A percentile compares a stretch with the other conserved stretches of the same genome.
Conservation (phyloP, 805 yeast genomes). For the Candida odintsovae region DNA sequence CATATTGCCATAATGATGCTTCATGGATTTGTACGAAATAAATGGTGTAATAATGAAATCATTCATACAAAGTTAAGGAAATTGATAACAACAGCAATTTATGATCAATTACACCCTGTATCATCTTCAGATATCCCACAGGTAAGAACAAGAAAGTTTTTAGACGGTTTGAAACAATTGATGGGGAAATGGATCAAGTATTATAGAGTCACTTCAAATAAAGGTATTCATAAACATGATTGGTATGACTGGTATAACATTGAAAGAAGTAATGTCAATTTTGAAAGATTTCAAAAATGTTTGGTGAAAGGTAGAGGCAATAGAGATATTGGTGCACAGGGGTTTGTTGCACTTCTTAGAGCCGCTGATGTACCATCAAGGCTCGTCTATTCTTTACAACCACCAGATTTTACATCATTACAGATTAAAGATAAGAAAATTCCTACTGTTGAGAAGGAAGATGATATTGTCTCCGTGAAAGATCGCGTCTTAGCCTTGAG, state of each 20-base stretch:
- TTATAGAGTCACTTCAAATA: slow-evolving; percentile 41
- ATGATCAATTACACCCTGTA: slow-evolving; percentile 44
- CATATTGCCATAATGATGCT: slow-evolving; percentile 52
- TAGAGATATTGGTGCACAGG: slow-evolving; percentile 78
- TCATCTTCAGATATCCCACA: slow-evolving; percentile 31
- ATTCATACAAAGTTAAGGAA: slow-evolving; percentile 37
- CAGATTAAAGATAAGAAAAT: slow-evolving; percentile 10
- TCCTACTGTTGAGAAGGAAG: neutral
- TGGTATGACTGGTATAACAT: slow-evolving; percentile 35
- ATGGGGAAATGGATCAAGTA: slow-evolving; percentile 55
- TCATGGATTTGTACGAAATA: slow-evolving; percentile 65
- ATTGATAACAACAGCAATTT: slow-evolving; percentile 42
- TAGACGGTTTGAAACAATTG: slow-evolving; percentile 70
- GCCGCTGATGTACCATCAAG: slow-evolving; percentile 68
- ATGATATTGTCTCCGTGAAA: slow-evolving; percentile 4
- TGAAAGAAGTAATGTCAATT: slow-evolving; percentile 18
- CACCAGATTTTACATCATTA: slow-evolving; percentile 68
- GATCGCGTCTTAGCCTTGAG: slow-evolving; percentile 18
- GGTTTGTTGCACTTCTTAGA: slow-evolving; percentile 72
- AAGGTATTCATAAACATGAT: slow-evolving; percentile 33
- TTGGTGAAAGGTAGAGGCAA: slow-evolving; percentile 55
- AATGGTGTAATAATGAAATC: slow-evolving; percentile 57
- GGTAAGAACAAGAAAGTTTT: slow-evolving; percentile 52
- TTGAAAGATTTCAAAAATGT: slow-evolving; percentile 37
- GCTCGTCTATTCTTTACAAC: slow-evolving; percentile 78